Evolutionary conservation across 2,329 filamentous ascomycete genomes (phyloP), one percentile per base, ranked within the genome.

Genomic region (Aspergillus melleus): DNA sequence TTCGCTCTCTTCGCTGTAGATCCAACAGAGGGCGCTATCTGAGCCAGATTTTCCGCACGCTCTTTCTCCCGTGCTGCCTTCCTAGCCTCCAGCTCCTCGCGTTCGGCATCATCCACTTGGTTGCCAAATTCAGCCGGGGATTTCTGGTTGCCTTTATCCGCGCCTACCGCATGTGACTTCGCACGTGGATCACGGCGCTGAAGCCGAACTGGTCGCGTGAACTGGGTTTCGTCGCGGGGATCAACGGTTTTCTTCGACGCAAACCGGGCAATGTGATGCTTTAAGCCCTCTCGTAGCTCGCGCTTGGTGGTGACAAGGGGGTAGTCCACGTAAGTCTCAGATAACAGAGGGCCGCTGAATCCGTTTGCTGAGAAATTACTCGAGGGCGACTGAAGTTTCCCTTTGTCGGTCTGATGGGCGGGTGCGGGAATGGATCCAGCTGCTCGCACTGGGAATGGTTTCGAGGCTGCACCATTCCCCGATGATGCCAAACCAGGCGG

Each of bases 211-310:
- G 95, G 95, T 29, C 92, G 87, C 19, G 90, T 89, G 72, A 98
- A 99, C 54, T 96, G 88, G 6, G 88, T 81, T 66, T 94, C 88
- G 70, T 98, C 88, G 61, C 91, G 82, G 32, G 87, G 84, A 66
- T 90, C 89, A 62, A 86, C 78, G n/a, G 72, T 79, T 64, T 81
- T 82, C 68, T 87, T 87, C 54, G 84, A 80, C 63, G 89, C 83
- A 58, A 99, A 88, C 67, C 91, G 89, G 82, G 96, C 93, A 63
- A 96, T 86, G 72, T 99, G 95, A 70, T 92, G 88, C 52, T 94
- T 90, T 60, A 96, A 79, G 6, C 90, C 90, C 66, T 95, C 89
- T 58, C 91, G 83, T 53, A 96, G 77, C 10, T 88, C 87, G 69
- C 88, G 88, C 76, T 96, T 96, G 6, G 91, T 96, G 6, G 92